These are phyloP conservation scores for Xylariaceae sp. DNA, from an alignment of 2,329 filamentous ascomycete genomes.

Conservation along the genomic window DNA sequence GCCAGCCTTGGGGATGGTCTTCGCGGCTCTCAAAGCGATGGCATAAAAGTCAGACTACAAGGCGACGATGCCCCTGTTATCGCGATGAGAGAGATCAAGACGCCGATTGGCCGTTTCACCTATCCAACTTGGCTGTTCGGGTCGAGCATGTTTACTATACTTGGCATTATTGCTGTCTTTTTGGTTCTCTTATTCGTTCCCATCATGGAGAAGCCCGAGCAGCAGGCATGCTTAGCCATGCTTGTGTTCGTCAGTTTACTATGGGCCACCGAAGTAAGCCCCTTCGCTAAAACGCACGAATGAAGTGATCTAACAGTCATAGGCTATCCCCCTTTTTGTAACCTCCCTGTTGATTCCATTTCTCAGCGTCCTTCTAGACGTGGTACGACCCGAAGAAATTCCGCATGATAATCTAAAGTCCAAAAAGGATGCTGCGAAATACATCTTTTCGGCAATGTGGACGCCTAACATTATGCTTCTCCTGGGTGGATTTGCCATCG, in stretches of 20 bases:
- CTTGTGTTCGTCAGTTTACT: constrained; percentile 90
- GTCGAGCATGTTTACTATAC: constrained; percentile 77
- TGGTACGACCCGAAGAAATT: constrained; percentile 76
- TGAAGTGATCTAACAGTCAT: constrained; percentile 11
- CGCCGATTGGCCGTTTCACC: constrained; percentile 78
- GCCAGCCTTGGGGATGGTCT: constrained; percentile 88
- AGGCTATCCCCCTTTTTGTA: constrained; percentile 96
- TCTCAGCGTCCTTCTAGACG: constrained; percentile 82
- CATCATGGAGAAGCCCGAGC: constrained; percentile 84
- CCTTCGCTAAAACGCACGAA: not conserved
- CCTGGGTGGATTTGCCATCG: constrained; percentile 93
- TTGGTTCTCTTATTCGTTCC: constrained; percentile 74
- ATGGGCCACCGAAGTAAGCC: constrained; percentile 89
- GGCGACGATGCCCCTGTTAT: constrained; percentile 76
- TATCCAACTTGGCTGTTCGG: constrained; percentile 85
- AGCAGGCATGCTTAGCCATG: constrained; percentile 95
- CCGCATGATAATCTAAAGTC: constrained; percentile 75
- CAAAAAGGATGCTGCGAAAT: constrained; percentile 79
- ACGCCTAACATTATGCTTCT: constrained; percentile 98
- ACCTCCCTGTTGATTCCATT: constrained; percentile 95
- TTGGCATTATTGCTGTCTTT: constrained; percentile 76
- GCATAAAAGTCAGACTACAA: constrained; percentile 73
- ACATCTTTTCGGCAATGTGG: constrained; percentile 97
- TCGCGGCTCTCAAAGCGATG: constrained; percentile 75
- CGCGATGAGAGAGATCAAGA: constrained; percentile 71